Percentiles rank a stretch among this genome's conserved stretches.
phyloP scores from a whole-genome alignment of 352 stramenopile genomes.

The Plasmopara halstedii region DNA sequence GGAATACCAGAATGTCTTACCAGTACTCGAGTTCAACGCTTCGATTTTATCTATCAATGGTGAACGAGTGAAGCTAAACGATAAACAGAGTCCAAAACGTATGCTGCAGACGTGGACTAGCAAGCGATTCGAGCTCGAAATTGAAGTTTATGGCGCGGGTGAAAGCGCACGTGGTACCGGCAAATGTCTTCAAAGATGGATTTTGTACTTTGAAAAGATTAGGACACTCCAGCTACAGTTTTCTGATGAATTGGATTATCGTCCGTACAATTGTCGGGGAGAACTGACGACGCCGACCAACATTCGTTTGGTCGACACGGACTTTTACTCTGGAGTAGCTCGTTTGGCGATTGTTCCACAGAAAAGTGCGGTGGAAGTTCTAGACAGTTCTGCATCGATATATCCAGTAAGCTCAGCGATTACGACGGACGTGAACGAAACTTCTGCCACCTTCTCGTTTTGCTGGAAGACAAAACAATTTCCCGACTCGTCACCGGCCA shows the following conservation, averaged over 20 bases:
- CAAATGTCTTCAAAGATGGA: conserved; percentile 47
- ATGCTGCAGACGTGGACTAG: conserved; percentile 41
- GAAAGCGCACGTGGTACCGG: conserved; percentile 14
- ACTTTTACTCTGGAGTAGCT: conserved; percentile 51
- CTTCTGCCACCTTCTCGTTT: conserved; percentile 33
- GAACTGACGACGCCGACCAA: conserved; percentile 69
- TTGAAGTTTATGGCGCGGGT: conserved; percentile 51
- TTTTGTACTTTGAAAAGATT: conserved; percentile 61
- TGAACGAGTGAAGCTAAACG: conserved; percentile 24
- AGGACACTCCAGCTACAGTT: conserved; percentile 63
- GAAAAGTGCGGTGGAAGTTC: conserved; percentile 12
- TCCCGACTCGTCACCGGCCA: conserved; percentile 10
- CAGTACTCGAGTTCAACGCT: conserved; percentile 64
- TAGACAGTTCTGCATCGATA: conserved; percentile 48
- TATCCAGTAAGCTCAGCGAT: conserved; percentile 45
- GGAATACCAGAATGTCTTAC: conserved; percentile 61
- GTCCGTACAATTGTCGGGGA: conserved; percentile 50
- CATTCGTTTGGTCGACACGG: conserved; percentile 53
- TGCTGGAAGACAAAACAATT: conserved; percentile 55
- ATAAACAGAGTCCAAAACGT: conserved; percentile 10
- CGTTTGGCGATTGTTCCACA: conserved; percentile 55
- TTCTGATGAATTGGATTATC: conserved; percentile 59
- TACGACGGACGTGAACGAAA: conserved; percentile 23
- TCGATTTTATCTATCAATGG: conserved; percentile 51
- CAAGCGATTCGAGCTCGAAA: conserved; percentile 61